These are phyloP conservation scores for Fonsecaea pugnacius DNA, from an alignment of 2,329 filamentous ascomycete species.

Conservation along the genomic window DNA sequence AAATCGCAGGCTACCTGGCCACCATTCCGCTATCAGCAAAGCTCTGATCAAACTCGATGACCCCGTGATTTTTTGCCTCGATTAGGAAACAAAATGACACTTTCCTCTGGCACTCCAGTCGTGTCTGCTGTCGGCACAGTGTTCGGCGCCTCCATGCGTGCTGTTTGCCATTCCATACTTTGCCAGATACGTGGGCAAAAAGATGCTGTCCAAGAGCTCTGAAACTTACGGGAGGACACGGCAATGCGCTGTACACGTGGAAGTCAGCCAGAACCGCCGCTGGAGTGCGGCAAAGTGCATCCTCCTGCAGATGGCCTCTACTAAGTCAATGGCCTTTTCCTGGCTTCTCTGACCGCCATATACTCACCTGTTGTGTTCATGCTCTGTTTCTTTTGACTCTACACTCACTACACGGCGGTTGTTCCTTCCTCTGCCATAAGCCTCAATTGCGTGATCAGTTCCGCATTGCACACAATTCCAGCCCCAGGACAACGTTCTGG, in stretches of 20 bases:
- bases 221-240: neutral
- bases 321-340: neutral
- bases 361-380: slow-evolving; percentile 3
- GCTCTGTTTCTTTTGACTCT: slow-evolving; percentile 2
- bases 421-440: slow-evolving; percentile 22
- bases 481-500: neutral
- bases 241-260: slow-evolving; percentile 4
- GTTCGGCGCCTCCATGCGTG: neutral
- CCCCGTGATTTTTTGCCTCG: slow-evolving; percentile 31
- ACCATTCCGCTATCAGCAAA: slow-evolving; percentile 7
- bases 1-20: slow-evolving; percentile 2
- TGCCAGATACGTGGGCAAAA: neutral
- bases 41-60: neutral
- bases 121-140: slow-evolving; percentile 5
- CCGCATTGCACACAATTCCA: slow-evolving; percentile 27
- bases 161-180: neutral
- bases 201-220: neutral
- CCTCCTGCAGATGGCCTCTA: slow-evolving; percentile 4
- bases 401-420: slow-evolving; percentile 11
- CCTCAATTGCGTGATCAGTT: slow-evolving; percentile 31
- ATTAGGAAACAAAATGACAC: slow-evolving; percentile 24
- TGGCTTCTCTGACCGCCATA: slow-evolving; percentile 10
- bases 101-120: neutral
- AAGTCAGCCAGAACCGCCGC: neutral
- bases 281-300: slow-evolving; percentile 4